Conservation (phyloP, 495 filamentous ascomycete species). For the Daldinia decipiens region DNA sequence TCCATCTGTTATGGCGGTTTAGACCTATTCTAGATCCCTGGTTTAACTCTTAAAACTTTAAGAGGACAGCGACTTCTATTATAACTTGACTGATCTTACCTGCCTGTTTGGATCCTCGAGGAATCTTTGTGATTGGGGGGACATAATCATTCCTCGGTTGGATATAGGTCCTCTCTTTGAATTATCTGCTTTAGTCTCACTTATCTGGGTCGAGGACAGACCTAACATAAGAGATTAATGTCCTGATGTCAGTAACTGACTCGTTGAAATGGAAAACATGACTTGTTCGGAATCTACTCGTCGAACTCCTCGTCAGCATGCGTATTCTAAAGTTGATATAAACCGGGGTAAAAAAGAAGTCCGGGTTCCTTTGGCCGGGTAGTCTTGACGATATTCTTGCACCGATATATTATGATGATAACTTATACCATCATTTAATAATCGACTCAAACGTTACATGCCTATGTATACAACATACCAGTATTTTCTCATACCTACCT, state of each 20-base stretch:
- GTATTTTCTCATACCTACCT: too few relatives aligned
- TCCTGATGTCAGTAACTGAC: conserved; percentile 4
- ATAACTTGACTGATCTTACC: too few relatives aligned
- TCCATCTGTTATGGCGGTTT: background rate
- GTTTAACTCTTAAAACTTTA: background rate
- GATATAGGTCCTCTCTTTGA: conserved; percentile 6
- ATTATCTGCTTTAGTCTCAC: conserved; percentile 2
- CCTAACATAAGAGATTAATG: background rate
- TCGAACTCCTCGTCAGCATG: background rate
- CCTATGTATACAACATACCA: background rate
- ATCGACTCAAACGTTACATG: conserved; percentile 4
- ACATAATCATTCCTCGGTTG: conserved; percentile 2
- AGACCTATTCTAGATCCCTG: background rate
- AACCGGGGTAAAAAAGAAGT: background rate
- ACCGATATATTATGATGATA: too few relatives aligned
- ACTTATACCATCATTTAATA: conserved; percentile 10
- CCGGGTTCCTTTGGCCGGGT: background rate
- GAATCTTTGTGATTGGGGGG: conserved; percentile 3
- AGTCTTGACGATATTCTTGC: background rate
- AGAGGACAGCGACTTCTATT: background rate
- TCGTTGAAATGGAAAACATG: background rate
- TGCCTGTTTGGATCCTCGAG: background rate
- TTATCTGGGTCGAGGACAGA: background rate
- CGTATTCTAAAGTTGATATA: background rate
- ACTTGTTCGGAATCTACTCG: background rate